phyloP scores from a whole-genome alignment of 306 rosid species.

The Mucuna pruriens region DNA sequence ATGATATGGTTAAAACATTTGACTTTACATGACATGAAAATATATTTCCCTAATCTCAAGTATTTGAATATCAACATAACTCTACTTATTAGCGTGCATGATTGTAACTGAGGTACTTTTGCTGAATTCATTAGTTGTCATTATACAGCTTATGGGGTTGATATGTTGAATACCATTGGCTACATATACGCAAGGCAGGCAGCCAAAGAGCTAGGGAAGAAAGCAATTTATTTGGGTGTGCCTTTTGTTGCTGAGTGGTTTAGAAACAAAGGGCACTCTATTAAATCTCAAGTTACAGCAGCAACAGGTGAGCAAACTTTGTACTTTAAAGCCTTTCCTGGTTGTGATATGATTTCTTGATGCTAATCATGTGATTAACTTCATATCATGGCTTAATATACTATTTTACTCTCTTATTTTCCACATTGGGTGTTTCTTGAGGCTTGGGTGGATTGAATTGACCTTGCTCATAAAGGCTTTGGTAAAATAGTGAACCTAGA shows the following conservation, averaged over 20 bases:
- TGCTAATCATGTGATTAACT: conserved; percentile 18
- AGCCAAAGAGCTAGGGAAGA: conserved; percentile 97
- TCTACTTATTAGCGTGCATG: conserved; percentile 19
- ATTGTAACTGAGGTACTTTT: conserved; percentile 25
- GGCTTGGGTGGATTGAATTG: conserved; percentile 16
- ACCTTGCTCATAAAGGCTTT: conserved; percentile 28
- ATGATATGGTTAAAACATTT: neutral
- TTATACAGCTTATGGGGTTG: conserved; percentile 88
- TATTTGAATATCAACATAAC: conserved; percentile 32
- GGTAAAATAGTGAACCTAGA: neutral
- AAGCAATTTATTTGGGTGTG: conserved; percentile 93
- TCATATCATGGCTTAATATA: neutral
- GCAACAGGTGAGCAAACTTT: conserved; percentile 79
- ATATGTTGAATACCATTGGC: conserved; percentile 95
- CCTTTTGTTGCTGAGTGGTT: conserved; percentile 99
- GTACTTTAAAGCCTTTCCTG: conserved; percentile 20
- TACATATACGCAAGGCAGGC: conserved; percentile 95
- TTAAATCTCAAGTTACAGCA: conserved; percentile 98
- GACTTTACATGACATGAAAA: conserved; percentile 27
- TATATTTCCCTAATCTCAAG: neutral
- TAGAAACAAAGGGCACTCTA: conserved; percentile 97
- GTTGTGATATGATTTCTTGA: conserved; percentile 32
- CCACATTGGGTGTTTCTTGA: neutral
- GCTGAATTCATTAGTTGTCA: conserved; percentile 38
- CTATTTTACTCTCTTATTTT: conserved; percentile 7